Percentiles rank a stretch among this genome's conserved stretches.
Evolutionary conservation across 23 red algal species (phyloP).

Genomic region (Agarophyton chilense): DNA sequence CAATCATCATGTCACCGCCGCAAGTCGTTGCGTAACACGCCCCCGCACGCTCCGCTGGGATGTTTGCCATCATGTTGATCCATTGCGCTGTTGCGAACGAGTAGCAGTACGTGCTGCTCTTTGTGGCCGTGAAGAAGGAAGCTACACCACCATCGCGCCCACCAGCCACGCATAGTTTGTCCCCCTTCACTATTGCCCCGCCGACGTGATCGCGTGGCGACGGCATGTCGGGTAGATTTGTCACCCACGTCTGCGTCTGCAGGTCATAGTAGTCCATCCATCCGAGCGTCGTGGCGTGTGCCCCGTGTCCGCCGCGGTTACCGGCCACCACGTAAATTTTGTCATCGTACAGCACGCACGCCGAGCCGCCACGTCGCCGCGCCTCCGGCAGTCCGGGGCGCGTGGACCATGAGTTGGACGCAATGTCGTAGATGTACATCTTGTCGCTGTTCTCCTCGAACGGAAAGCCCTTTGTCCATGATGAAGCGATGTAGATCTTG

Average conservation of each 20-base stretch:
- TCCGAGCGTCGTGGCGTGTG: slow-evolving; percentile 14
- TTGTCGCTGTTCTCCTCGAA: slow-evolving; percentile 27
- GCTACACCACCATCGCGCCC: slow-evolving; percentile 44
- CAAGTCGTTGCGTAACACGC: slow-evolving; percentile 25
- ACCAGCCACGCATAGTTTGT: slow-evolving; percentile 66
- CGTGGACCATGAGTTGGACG: slow-evolving; percentile 25
- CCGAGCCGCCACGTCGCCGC: slow-evolving; percentile 48
- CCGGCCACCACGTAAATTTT: slow-evolving; percentile 69
- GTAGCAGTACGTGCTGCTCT: slow-evolving; percentile 26
- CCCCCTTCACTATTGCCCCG: slow-evolving; percentile 29
- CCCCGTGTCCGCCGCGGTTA: slow-evolving; percentile 70
- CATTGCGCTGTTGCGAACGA: slow-evolving; percentile 32
- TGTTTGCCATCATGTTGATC: slow-evolving; percentile 36
- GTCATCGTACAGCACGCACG: slow-evolving; percentile 49
- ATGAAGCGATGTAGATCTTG: slow-evolving; percentile 31
- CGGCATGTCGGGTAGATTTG: slow-evolving; percentile 34
- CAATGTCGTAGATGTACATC: slow-evolving; percentile 62
- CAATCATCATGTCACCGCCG: slow-evolving; percentile 54
- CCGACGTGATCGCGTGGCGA: slow-evolving; percentile 57
- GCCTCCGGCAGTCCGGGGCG: slow-evolving; percentile 8
- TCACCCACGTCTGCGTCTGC: slow-evolving; percentile 8
- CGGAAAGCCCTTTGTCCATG: slow-evolving; percentile 60
- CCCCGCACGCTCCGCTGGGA: slow-evolving; percentile 43
- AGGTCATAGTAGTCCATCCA: slow-evolving; percentile 74
- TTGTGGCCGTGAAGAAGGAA: slow-evolving; percentile 42